A percentile compares a stretch with the other conserved stretches of the same genome.
Conservation (phyloP, 2,329 filamentous ascomycete species). For the Furcasterigmium sp. region DNA sequence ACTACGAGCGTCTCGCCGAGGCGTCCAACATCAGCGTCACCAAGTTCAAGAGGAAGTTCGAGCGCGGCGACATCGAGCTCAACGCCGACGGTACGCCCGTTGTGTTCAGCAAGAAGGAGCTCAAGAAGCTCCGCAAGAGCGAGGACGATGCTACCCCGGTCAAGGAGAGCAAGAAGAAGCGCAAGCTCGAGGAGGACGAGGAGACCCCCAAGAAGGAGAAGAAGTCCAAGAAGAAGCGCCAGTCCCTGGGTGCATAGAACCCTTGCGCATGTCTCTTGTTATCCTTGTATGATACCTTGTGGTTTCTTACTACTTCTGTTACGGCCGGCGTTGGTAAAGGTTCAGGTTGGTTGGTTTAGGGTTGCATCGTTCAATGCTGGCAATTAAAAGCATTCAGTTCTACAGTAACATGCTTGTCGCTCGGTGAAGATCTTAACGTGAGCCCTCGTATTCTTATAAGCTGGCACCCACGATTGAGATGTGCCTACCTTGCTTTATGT, state of each 20-base stretch:
- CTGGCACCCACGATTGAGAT: too few species aligned
- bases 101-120: conserved; percentile 68
- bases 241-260: conserved; percentile 13
- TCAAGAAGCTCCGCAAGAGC: conserved; percentile 65
- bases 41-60: conserved; percentile 75
- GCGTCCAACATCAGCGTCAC: conserved; percentile 65
- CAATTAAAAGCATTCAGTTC: conserved; percentile 3
- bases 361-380: conserved; percentile 4
- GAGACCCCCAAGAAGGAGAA: conserved; percentile 62
- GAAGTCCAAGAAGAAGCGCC: conserved; percentile 42
- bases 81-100: conserved; percentile 59
- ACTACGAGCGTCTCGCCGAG: conserved; percentile 56
- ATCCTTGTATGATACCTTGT: conserved; percentile 15
- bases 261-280: conserved; percentile 13
- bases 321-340: conserved; percentile 3
- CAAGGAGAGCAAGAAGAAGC: conserved; percentile 60
- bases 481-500: too few species aligned
- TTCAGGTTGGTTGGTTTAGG: conserved; percentile 2
- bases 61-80: conserved; percentile 68
- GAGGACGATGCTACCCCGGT: conserved; percentile 36
- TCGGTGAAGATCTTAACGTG: too few species aligned
- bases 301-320: conserved; percentile 1
- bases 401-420: conserved; percentile 6
- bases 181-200: conserved; percentile 63
- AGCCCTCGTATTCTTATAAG: too few species aligned